Base-by-base conservation (phyloP, 345 rosid genomes). In the Aquilaria sinensis region DNA sequence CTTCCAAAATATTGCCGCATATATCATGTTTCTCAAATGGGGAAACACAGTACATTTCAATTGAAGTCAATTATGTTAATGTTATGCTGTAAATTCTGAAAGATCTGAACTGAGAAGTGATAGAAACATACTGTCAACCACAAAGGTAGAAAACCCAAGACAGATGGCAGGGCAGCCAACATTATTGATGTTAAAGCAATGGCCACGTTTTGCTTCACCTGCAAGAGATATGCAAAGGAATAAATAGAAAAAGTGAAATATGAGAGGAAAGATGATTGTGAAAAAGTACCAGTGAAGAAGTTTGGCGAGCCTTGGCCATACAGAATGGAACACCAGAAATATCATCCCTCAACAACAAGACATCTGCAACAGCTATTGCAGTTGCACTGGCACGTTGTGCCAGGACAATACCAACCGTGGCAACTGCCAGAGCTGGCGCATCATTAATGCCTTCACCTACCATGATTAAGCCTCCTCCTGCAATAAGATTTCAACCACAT, bases 321-420 rank as follows among this genome's bases (percentile, higher is more conserved):
- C 96, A 88, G 75, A 90, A 90, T 30, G 98, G 97, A 72, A 90
- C 87, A 41, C 86, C 89, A 4, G 90, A 83, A 69, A 93, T 85
- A 63, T 85, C 82, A 69, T 90, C 84, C 46, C 83, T 83, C 48
- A 94, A 77, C 64, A 94, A 76, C 37, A 94, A 77, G 72, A 88
- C 89, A 65, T 90, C 97, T 10, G 99, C 97, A 69, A 94, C 97
- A 51, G 92, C 97, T 54, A 81, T 81, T 11, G 96, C 97, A 14
- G 99, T 90, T 70, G 97, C 97, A 82, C 97, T 94, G 10, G 99
- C 99, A 51, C 95, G 91, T 57, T 88, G 97, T 61, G 97, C 97
- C 70, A 94, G 97, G 33, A 94, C 97, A 45, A 94, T 88, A 32
- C 99, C 99, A 2, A 90, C 89, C 0, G 97, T 86, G 54, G 99